These are phyloP conservation scores for Dispira simplex DNA, from an alignment of 192 early-diverging fungal species.

Conservation along the genomic window DNA sequence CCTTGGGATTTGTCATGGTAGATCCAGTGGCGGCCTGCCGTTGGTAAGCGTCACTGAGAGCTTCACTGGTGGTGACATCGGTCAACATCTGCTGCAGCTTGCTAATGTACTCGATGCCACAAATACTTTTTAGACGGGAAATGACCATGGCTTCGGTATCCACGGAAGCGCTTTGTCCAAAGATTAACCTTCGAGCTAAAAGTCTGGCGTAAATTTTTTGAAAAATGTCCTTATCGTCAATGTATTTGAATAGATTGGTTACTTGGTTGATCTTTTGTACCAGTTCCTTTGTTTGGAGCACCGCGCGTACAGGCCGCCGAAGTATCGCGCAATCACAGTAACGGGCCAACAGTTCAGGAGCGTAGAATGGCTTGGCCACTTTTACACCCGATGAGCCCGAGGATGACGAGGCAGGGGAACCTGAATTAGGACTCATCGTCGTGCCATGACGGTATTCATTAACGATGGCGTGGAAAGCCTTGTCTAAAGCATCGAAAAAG, in stretches of 20 bases:
- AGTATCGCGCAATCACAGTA: constrained; percentile 75
- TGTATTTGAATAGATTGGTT: constrained; percentile 89
- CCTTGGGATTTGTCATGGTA: constrained; percentile 21
- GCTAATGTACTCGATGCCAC: constrained; percentile 88
- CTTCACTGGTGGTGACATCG: constrained; percentile 86
- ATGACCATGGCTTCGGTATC: constrained; percentile 94
- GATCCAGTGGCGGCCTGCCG: constrained; percentile 16
- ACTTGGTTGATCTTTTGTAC: constrained; percentile 30
- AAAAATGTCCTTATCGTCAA: constrained; percentile 97
- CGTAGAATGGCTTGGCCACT: constrained; percentile 37
- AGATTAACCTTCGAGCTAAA: constrained; percentile 83
- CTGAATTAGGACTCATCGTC: constrained; percentile 10
- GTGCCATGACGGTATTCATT: constrained; percentile 77
- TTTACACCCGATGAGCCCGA: background rate
- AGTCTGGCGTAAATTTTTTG: constrained; percentile 91
- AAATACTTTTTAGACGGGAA: constrained; percentile 72
- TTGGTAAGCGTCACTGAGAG: constrained; percentile 72
- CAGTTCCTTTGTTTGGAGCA: constrained; percentile 24
- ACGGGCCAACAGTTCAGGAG: constrained; percentile 77
- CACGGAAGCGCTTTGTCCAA: constrained; percentile 70
- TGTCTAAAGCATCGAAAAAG: constrained; percentile 83
- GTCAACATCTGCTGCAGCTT: constrained; percentile 93
- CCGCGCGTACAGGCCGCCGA: constrained; percentile 44
- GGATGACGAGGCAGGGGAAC: background rate
- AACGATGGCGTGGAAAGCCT: constrained; percentile 84